A percentile compares a stretch with the other conserved stretches of the same genome.
Evolutionary conservation across 768 basidiomycete genomes (phyloP).

Genomic region (Dacryopinax primogenitus): DNA sequence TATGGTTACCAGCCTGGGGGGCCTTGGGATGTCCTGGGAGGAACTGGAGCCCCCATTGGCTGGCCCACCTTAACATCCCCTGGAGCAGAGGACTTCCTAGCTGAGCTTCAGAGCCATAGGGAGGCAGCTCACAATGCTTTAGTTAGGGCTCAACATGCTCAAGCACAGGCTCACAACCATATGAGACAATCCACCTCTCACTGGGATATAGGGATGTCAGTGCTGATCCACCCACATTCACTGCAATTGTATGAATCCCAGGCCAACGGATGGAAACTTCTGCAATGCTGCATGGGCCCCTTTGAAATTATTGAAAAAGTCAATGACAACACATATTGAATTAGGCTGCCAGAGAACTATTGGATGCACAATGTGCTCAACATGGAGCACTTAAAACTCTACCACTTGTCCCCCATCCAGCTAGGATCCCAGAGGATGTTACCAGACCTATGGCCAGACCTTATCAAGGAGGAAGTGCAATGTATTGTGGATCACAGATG

Average conservation of each 20-base stretch:
- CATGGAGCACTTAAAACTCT: neutral
- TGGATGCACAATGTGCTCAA: neutral
- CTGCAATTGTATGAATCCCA: neutral
- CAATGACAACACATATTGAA: neutral
- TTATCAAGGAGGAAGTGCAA: neutral
- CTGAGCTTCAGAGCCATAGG: neutral
- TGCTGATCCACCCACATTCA: neutral
- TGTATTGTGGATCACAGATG: neutral
- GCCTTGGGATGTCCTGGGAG: neutral
- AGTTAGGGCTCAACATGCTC: neutral
- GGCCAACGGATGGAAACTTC: neutral
- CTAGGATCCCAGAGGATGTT: neutral
- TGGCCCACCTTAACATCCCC: neutral
- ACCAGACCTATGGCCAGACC: neutral
- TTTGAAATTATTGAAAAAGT: neutral
- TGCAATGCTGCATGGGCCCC: neutral
- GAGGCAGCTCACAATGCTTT: neutral
- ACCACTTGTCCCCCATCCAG: neutral
- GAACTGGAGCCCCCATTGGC: neutral
- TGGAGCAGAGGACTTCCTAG: neutral
- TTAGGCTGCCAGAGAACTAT: neutral
- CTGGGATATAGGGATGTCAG: neutral
- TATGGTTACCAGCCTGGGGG: slow-evolving; percentile 18
- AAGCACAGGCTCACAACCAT: neutral
- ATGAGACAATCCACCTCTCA: neutral